Percentiles rank a stretch among this genome's conserved stretches.
phyloP scores from a whole-genome alignment of 2,329 filamentous ascomycete species.

The Ophiostoma perfectum region DNA sequence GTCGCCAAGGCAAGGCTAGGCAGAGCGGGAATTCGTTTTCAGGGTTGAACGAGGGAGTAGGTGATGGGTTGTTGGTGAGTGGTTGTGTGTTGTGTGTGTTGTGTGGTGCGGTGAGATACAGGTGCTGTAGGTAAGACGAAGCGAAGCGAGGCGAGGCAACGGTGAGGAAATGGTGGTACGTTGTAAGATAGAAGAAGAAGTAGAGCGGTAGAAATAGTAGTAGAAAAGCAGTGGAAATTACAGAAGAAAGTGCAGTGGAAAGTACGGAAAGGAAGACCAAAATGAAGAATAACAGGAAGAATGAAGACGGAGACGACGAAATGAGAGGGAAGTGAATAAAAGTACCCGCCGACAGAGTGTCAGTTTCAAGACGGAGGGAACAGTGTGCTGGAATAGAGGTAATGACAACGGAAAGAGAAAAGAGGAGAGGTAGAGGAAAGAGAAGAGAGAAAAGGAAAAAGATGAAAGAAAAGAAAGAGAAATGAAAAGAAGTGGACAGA shows the following conservation, averaged over 20 bases:
- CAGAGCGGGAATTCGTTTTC: too few relatives aligned
- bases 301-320: neutral
- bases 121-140: neutral
- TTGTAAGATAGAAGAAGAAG: too few relatives aligned
- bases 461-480: neutral
- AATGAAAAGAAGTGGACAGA: neutral
- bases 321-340: neutral
- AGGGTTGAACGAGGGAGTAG: too few relatives aligned
- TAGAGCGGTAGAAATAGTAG: neutral
- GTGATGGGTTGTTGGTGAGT: neutral
- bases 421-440: neutral
- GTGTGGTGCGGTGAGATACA: neutral
- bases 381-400: neutral
- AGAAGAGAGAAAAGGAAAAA: neutral
- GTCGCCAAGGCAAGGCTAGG: constrained; percentile 12
- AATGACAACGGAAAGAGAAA: neutral
- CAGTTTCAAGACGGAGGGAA: constrained; percentile 9
- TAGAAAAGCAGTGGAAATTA: neutral
- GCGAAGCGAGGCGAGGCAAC: too few relatives aligned
- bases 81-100: neutral
- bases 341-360: neutral
- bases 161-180: too few relatives aligned
- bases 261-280: neutral
- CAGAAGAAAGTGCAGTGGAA: neutral
- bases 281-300: neutral